Evolutionary conservation across 2,329 filamentous ascomycete genomes (phyloP).

Genomic region (Neopestalotiopsis clavispora): DNA sequence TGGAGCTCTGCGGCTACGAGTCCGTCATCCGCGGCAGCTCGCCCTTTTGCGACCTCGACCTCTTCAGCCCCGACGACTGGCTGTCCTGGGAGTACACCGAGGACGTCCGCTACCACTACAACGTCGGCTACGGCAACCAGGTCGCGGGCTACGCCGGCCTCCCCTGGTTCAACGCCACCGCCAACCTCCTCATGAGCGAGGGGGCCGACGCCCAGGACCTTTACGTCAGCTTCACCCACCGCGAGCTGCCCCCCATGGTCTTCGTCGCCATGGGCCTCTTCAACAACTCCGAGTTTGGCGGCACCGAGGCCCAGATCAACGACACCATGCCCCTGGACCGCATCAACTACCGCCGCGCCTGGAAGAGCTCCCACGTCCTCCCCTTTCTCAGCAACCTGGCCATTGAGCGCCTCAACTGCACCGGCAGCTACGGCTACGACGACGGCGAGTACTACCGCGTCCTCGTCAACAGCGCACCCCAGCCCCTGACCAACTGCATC

Average conservation of each 20-base stretch:
- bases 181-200: constrained; percentile 49
- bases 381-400: constrained; percentile 71
- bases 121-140: constrained; percentile 66
- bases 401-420: constrained; percentile 68
- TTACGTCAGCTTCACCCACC: constrained; percentile 72
- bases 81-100: constrained; percentile 70
- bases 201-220: constrained; percentile 56
- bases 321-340: constrained; percentile 67
- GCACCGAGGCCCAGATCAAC: constrained; percentile 55
- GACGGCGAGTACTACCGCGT: constrained; percentile 56
- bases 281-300: constrained; percentile 66
- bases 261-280: constrained; percentile 71
- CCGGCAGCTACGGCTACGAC: constrained; percentile 57
- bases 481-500: constrained; percentile 45
- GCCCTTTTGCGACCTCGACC: constrained; percentile 62
- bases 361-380: constrained; percentile 66
- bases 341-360: constrained; percentile 67
- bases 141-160: constrained; percentile 64
- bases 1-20: constrained; percentile 70
- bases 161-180: constrained; percentile 70
- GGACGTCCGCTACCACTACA: constrained; percentile 69
- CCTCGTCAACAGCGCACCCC: constrained; percentile 49
- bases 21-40: constrained; percentile 66
- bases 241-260: constrained; percentile 70
- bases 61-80: constrained; percentile 68